Base-by-base conservation (phyloP, 1,284 basidiomycete species). In the Puccinia horiana region DNA sequence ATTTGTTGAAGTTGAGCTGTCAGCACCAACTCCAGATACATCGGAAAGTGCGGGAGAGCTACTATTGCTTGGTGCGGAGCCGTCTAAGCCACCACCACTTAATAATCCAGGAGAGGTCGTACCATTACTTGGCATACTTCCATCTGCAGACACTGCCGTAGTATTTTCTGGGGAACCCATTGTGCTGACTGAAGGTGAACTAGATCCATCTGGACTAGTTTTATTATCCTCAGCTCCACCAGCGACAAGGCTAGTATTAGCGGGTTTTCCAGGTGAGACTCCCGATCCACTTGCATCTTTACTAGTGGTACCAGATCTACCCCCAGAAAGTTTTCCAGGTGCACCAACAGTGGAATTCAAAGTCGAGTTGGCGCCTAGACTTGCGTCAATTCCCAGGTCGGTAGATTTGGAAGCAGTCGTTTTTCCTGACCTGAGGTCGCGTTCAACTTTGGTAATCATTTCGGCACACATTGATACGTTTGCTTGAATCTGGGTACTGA, bases 381-480 rank as follows among this genome's bases (percentile, higher is more conserved):
- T 76, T 32, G 75, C 40, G 42, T 76, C 61, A 1, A 32, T 29
- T 18, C 58, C 49, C 37, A 76, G 37, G n/a, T 23, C 42, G 42
- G 44, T 47, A 29, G 44, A 40, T 42, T 37, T 20, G 44, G 75
- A 47, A 47, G 42, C 54, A 3, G 52, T 29, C 16, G 32, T 56
- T 26, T 63, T 42, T 3, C 75, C 75, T 2, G 54, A 9, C 35
- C 29, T 70, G 23, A 29, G 23, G 40, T 63, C 61, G 14, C 29
- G 56, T 69, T 78, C 63, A 37, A 78, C 29, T 52, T 78, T 49
- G 58, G 76, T 67, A 49, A 78, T 40, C 52, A 67, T 67, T 52
- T 78, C 44, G 67, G 32, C 63, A 65, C 58, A 52, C 63, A 67
- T 65, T 12, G 76, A 65, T 26, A 78, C 44, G 35, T 78, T 78